Base-by-base conservation (phyloP, 2,329 filamentous ascomycete genomes). In the Escovopsis sp. region DNA sequence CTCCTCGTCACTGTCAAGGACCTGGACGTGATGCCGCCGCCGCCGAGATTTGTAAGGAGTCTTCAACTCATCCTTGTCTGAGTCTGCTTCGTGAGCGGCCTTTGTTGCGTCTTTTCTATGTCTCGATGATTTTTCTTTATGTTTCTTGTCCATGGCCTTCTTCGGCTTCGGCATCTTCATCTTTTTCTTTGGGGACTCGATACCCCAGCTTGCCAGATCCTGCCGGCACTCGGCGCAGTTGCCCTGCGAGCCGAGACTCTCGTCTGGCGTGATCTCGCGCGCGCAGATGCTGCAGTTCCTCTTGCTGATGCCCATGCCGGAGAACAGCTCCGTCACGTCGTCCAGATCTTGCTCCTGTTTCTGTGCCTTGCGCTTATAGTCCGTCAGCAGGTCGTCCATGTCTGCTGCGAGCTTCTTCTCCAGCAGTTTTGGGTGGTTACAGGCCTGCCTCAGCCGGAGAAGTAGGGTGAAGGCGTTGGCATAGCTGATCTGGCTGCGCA, bases 381-480 rank as follows among this genome's bases (percentile, higher is more conserved):
- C 80, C 1, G 76, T 79, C 1, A 76, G 69, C 37, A 94, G 61
- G 3, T 84, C 83, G 49, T 96, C 90, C 47, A 79, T 85, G 53
- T 98, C 90, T 44, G 83, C 83, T 37, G 79, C 79, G 38, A 94
- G 66, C 50, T 92, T 88, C 43, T 78, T 79, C 44, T 84, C 83
- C 11, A 94, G 79, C 31, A 98, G 66, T 44, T 85, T 79, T 0
- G 87, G 86, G 53, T 98, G 90, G 50, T 98, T 94, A 56, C 90
- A 98, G 15, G 86, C 83, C 55, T 98, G 90, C 40, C 90, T 72
- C 40, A 98, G 65, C 27, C 90, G 78, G 37, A 98, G 63, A n/a
- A 98, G 71, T 41, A 98, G 63, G 11, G 94, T 87, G 50, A 98
- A 73, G 14, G 90, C 90, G 48, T 86, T 92, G 39, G 92, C 88